Evolutionary conservation across 352 stramenopile genomes (phyloP).

Genomic region (Phytophthora cryptogea): DNA sequence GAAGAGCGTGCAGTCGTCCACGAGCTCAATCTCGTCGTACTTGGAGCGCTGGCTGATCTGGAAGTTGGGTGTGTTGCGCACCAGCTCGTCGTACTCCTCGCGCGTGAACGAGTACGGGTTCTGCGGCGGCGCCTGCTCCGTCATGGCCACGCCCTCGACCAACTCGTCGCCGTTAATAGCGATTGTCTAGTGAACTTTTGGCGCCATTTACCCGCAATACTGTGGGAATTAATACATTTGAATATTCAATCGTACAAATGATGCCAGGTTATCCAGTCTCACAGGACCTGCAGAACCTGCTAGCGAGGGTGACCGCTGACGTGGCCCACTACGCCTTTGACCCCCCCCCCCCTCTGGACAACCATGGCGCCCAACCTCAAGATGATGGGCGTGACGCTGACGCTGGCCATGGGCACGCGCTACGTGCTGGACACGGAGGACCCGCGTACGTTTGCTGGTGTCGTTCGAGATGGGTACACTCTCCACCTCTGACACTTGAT

Average conservation of each 20-base stretch:
- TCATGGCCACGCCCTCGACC: conserved; percentile 21
- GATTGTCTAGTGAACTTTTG: conserved; percentile 2
- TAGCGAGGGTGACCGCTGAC: conserved; percentile 3
- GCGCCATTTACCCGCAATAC: background rate
- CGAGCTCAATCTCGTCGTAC: conserved; percentile 87
- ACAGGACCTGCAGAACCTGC: no score
- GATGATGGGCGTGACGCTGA: conserved; percentile 79
- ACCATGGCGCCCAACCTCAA: conserved; percentile 78
- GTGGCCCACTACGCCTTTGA: conserved; percentile 13
- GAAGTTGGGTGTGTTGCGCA: conserved; percentile 42
- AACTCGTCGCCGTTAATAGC: no score
- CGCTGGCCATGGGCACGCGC: conserved; percentile 65
- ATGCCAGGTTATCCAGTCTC: no score
- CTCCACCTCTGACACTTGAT: background rate
- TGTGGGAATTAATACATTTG: conserved; percentile 2
- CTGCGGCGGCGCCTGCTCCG: conserved; percentile 28
- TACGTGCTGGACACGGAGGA: conserved; percentile 69
- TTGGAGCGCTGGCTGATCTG: conserved; percentile 70
- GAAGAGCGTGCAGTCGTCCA: conserved; percentile 90
- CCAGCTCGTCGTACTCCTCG: conserved; percentile 66
- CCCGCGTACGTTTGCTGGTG: conserved; percentile 39
- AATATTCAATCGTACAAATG: background rate
- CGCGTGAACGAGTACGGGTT: conserved; percentile 79
- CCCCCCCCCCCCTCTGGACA: background rate
- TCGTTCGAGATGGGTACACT: no score